These are phyloP conservation scores for Neoboletus brunneissimus DNA, from an alignment of 768 basidiomycete genomes.

Conservation along the genomic window DNA sequence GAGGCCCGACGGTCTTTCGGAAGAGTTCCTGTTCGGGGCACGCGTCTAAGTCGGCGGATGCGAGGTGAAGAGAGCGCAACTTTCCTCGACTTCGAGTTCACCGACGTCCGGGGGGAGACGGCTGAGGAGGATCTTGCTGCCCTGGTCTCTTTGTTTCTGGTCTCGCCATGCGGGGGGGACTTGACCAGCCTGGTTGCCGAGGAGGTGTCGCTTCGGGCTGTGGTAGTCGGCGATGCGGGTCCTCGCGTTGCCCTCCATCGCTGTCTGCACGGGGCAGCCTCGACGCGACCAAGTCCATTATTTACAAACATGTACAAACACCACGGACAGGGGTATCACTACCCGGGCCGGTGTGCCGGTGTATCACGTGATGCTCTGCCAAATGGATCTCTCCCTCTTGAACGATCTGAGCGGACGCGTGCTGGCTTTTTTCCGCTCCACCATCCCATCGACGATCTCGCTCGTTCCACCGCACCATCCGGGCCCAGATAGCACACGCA, in stretches of 20 bases:
- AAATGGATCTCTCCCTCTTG: not conserved
- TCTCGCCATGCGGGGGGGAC: conserved; percentile 63
- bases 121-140: conserved; percentile 69
- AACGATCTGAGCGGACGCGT: too few relatives aligned
- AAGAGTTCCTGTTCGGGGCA: conserved; percentile 59
- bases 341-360: not conserved
- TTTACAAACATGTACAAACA: conserved; percentile 6
- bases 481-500: not conserved
- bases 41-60: conserved; percentile 5
- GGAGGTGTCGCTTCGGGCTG: conserved; percentile 50
- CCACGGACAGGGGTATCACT: not conserved
- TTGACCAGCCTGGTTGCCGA: conserved; percentile 56
- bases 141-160: conserved; percentile 38
- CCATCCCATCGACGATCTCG: not conserved
- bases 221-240: conserved; percentile 48
- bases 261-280: not conserved
- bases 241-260: not conserved
- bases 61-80: conserved; percentile 7
- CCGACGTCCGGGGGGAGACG: conserved; percentile 65
- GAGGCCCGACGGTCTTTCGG: conserved; percentile 70
- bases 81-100: conserved; percentile 66
- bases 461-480: not conserved
- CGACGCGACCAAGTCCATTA: not conserved
- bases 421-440: not conserved
- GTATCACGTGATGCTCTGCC: conserved; percentile 7